Evolutionary conservation across 345 rosid genomes (phyloP).

Genomic region (Arabidopsis arenosa): DNA sequence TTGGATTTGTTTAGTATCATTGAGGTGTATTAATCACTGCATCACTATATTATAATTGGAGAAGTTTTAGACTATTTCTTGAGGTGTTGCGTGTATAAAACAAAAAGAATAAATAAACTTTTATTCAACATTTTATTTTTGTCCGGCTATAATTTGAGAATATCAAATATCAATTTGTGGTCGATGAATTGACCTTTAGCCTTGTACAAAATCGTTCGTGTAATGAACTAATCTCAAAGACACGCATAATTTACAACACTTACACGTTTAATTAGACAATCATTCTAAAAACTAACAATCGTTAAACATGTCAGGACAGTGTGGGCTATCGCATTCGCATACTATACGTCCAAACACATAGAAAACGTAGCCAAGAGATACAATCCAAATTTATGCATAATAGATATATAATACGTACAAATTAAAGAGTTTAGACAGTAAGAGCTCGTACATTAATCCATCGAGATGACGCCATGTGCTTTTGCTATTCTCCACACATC

Average conservation of each 20-base stretch:
- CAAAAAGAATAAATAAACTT: not conserved
- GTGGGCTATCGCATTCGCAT: not conserved
- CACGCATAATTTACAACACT: not conserved
- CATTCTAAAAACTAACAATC: not conserved
- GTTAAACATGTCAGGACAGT: not conserved
- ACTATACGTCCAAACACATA: constrained; percentile 18
- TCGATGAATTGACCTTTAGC: not conserved
- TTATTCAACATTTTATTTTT: not conserved
- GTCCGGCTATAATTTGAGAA: not conserved
- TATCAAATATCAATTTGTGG: not conserved
- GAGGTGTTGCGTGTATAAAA: constrained; percentile 10
- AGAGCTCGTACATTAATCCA: constrained; percentile 1
- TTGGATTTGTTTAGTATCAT: constrained; percentile 5
- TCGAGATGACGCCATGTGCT: constrained; percentile 7
- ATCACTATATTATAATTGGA: constrained; percentile 3
- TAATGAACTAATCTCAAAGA: not conserved
- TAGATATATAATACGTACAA: not conserved
- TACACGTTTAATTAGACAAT: not conserved
- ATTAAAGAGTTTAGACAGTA: not conserved
- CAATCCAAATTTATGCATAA: not conserved
- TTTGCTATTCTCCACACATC: constrained; percentile 16
- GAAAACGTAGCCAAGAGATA: constrained; percentile 1
- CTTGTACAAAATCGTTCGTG: not conserved
- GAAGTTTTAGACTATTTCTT: constrained; percentile 16
- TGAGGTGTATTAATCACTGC: not conserved